Base-by-base conservation (phyloP, 768 basidiomycete genomes). In the Collybiopsis luxurians region DNA sequence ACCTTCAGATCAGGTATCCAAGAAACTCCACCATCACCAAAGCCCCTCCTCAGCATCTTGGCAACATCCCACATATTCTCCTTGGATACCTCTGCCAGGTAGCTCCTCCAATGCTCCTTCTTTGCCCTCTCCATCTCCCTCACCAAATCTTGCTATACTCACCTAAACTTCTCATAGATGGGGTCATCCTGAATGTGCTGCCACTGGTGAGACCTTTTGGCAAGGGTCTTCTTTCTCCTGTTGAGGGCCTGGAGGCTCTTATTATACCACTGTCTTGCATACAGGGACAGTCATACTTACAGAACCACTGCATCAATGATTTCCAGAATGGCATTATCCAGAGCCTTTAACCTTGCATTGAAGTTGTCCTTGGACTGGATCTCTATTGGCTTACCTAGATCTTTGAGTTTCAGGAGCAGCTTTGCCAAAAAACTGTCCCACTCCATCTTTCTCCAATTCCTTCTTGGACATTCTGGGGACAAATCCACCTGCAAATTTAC, bases 41-140 rank as follows among this genome's bases (percentile, higher is more conserved):
- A 23, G 1, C 48, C 48, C 48, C 27, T 31, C 13, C 21, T 11
- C 48, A 36, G 24, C 48, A 36, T 13, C 17, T 17, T 1, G 4
- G 4, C 48, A 9, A 21, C 48, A 30, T 49, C 27, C 48, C 48
- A 49, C 48, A 27, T 49, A 0, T 52, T 45, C 2, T 59, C 66
- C 0, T 66, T 65, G 0, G 68, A 67, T 2, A 67, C 63, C 0
- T 67, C 72, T 56, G 72, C 27, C 1, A 49, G 48, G 17, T 31
- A 49, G 15, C 30, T 26, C 73, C 61, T 26, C 48, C 48, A 49
- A 4, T 49, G 12, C 26, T 49, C 23, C 48, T 13, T 5, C 28
- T 49, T 49, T 1, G 6, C 48, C 12, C 27, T 19, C 17, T 49
- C 21, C 28, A 49, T 31, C 27, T 49, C 48, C 17, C 15, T 10